Conservation (phyloP, 176 grass and related monocot species). For the Zea luxurians region DNA sequence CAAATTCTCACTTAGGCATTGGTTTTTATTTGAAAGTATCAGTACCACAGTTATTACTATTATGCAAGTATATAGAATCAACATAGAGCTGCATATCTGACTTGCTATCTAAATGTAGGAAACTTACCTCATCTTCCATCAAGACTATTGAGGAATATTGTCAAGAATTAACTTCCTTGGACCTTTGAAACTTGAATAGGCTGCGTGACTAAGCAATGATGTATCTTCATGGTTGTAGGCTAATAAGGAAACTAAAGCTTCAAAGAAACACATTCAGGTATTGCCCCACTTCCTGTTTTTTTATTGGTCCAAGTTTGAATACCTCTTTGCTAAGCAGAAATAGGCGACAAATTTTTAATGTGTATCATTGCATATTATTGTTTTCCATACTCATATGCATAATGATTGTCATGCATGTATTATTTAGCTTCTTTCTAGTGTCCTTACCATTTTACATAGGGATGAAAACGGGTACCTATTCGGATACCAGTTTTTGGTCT, state of each 20-base stretch:
- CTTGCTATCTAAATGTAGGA: conserved; percentile 49
- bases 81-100: conserved; percentile 24
- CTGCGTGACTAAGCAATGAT: too few relatives aligned
- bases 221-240: too few relatives aligned
- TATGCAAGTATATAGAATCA: not conserved
- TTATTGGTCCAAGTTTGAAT: too few relatives aligned
- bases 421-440: conserved; percentile 22
- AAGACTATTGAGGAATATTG: conserved; percentile 24
- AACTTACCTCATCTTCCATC: conserved; percentile 62
- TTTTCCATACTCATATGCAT: conserved; percentile 1
- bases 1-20: conserved; percentile 12
- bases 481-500: too few relatives aligned
- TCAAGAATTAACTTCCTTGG: conserved; percentile 42
- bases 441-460: not conserved
- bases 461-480: too few relatives aligned
- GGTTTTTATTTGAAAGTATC: conserved; percentile 4
- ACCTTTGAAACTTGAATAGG: too few relatives aligned
- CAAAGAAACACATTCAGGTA: too few relatives aligned
- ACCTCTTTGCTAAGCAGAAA: too few relatives aligned
- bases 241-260: too few relatives aligned
- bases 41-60: not conserved
- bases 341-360: not conserved
- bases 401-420: not conserved
- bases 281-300: too few relatives aligned
- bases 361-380: not conserved